Percentiles rank a stretch among this genome's conserved stretches.
These are phyloP conservation scores for Allium fistulosum DNA, from an alignment of 106 monocot species.

Conservation along the genomic window DNA sequence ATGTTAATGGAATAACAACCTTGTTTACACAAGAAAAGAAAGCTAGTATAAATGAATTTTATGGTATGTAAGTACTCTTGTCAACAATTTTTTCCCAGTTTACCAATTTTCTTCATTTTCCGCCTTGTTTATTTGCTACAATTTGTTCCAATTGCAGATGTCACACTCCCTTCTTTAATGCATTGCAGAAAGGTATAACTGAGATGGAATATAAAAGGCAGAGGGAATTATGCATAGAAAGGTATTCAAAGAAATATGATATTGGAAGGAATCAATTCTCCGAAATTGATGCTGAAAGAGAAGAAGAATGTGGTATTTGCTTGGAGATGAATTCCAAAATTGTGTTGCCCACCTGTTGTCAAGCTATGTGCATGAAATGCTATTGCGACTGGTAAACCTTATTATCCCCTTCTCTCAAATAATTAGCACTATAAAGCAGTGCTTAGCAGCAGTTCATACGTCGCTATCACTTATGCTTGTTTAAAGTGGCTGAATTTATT, in stretches of 20 bases:
- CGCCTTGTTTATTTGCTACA: no score
- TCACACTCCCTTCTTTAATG: constrained; percentile 61
- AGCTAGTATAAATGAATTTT: constrained; percentile 85
- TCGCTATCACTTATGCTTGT: no score
- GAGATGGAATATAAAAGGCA: constrained; percentile 81
- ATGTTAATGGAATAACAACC: no score
- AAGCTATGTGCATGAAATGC: constrained; percentile 85
- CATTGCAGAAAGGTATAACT: constrained; percentile 64
- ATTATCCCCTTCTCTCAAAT: no score
- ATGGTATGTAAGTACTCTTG: constrained; percentile 32
- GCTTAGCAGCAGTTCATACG: no score
- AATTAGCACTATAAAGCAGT: no score
- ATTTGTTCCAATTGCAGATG: constrained; percentile 22
- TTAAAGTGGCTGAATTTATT: no score
- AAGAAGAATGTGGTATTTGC: constrained; percentile 90
- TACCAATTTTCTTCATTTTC: neutral
- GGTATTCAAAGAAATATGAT: constrained; percentile 49
- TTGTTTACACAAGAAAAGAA: no score
- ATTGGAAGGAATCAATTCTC: constrained; percentile 25
- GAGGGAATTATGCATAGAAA: constrained; percentile 59
- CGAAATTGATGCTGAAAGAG: constrained; percentile 54
- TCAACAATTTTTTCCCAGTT: neutral
- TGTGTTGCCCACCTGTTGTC: constrained; percentile 74
- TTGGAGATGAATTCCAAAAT: constrained; percentile 83
- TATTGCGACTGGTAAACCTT: constrained; percentile 61